phyloP scores from a whole-genome alignment of 208 protist species.

The Trypanosoma congolense region DNA sequence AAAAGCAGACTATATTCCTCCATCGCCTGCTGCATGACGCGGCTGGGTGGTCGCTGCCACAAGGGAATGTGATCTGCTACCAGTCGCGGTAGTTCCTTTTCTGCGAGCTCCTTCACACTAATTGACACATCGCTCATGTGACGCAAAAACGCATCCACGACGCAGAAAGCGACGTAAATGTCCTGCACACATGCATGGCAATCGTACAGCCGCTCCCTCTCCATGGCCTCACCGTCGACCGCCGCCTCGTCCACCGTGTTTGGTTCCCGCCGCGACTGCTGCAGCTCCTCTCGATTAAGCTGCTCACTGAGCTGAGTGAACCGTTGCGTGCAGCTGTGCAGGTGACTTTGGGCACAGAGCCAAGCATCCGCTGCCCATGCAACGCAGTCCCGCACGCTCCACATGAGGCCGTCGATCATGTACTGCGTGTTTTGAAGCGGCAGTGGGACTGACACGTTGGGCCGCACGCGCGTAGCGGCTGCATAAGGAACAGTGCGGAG shows the following conservation, averaged over 20 bases:
- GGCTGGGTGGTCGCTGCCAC: constrained; percentile 11
- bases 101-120: constrained; percentile 18
- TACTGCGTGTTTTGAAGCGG: constrained; percentile 65
- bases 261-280: neutral
- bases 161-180: constrained; percentile 64
- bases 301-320: constrained; percentile 28
- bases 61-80: constrained; percentile 53
- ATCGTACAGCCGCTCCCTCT: constrained; percentile 46
- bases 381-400: constrained; percentile 57
- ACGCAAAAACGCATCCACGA: constrained; percentile 62
- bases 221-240: constrained; percentile 4
- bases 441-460: constrained; percentile 34
- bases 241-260: neutral
- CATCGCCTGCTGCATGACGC: constrained; percentile 35
- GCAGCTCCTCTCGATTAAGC: constrained; percentile 2
- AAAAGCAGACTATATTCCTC: constrained; percentile 53
- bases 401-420: constrained; percentile 70
- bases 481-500: constrained; percentile 48
- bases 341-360: constrained; percentile 52
- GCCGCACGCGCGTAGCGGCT: constrained; percentile 27
- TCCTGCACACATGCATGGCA: constrained; percentile 64
- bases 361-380: constrained; percentile 51
- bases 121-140: constrained; percentile 22
- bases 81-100: constrained; percentile 49
- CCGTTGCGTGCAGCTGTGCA: constrained; percentile 47